Conservation (phyloP, 768 basidiomycete genomes). For the Chalciporus pseudorubinellus region DNA sequence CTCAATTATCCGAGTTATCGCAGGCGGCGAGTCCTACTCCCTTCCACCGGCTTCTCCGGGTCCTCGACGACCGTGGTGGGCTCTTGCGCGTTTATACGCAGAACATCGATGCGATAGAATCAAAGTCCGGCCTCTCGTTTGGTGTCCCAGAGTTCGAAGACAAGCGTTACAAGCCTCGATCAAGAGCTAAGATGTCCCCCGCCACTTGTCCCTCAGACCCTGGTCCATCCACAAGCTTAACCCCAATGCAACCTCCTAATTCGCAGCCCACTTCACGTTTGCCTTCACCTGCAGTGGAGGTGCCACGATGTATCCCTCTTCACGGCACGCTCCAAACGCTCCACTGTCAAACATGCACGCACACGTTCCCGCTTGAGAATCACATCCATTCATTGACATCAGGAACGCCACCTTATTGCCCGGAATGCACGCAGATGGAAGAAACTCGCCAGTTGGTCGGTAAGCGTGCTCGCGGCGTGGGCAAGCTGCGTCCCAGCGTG, state of each 20-base stretch:
- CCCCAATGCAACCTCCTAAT: slow-evolving; percentile 12
- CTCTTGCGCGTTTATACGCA: slow-evolving; percentile 89
- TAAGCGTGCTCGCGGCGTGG: slow-evolving; percentile 77
- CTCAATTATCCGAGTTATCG: slow-evolving; percentile 72
- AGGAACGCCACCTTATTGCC: slow-evolving; percentile 73
- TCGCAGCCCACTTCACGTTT: slow-evolving; percentile 37
- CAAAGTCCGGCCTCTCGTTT: slow-evolving; percentile 81
- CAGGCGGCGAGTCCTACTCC: slow-evolving; percentile 71
- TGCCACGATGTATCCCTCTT: slow-evolving; percentile 83
- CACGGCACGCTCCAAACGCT: slow-evolving; percentile 82
- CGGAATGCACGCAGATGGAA: slow-evolving; percentile 71
- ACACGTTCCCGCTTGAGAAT: slow-evolving; percentile 62
- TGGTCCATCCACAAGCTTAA: slow-evolving; percentile 10
- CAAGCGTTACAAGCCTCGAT: slow-evolving; percentile 52
- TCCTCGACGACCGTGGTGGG: slow-evolving; percentile 70
- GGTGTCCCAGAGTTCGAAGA: slow-evolving; percentile 74
- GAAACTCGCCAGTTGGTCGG: slow-evolving; percentile 68
- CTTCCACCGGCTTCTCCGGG: slow-evolving; percentile 74
- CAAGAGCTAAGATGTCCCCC: slow-evolving; percentile 40
- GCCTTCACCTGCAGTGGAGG: slow-evolving; percentile 52
- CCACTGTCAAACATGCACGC: slow-evolving; percentile 79
- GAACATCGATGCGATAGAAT: slow-evolving; percentile 89
- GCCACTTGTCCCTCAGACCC: slow-evolving; percentile 13
- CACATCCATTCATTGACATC: slow-evolving; percentile 57
- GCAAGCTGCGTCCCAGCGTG: slow-evolving; percentile 80